phyloP scores from a whole-genome alignment of 2,329 filamentous ascomycete species.

The Neonectria neomacrospora region DNA sequence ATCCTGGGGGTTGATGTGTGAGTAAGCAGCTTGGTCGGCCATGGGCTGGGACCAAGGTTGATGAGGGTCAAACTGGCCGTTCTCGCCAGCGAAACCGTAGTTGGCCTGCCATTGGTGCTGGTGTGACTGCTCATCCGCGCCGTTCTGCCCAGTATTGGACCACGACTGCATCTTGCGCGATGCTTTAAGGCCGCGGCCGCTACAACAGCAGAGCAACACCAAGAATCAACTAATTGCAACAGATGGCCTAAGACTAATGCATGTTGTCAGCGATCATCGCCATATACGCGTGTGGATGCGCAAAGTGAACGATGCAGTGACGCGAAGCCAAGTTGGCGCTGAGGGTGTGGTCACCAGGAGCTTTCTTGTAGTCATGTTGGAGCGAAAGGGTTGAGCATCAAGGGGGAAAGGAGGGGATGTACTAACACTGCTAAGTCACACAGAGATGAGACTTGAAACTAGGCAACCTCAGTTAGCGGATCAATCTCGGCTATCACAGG shows the following conservation, averaged over 20 bases:
- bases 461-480: conserved; percentile 33
- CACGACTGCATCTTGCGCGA: conserved; percentile 55
- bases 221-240: conserved; percentile 38
- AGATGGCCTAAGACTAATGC: conserved; percentile 43
- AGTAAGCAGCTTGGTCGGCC: conserved; percentile 48
- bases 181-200: conserved; percentile 37
- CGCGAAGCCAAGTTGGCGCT: conserved; percentile 30
- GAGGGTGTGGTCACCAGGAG: conserved; percentile 33
- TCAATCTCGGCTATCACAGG: conserved; percentile 35
- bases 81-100: conserved; percentile 49
- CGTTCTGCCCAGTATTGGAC: conserved; percentile 51
- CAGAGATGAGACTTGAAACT: conserved; percentile 36
- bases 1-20: conserved; percentile 48
- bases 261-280: conserved; percentile 47
- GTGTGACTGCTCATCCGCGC: conserved; percentile 48
- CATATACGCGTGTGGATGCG: conserved; percentile 37
- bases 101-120: conserved; percentile 50
- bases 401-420: conserved; percentile 29
- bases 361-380: conserved; percentile 39
- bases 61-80: conserved; percentile 52
- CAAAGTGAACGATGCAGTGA: conserved; percentile 32
- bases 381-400: conserved; percentile 28
- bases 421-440: conserved; percentile 40
- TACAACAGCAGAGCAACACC: conserved; percentile 35
- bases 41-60: conserved; percentile 54